Percentiles rank a stretch among this genome's conserved stretches.
These are phyloP conservation scores for Scutellaria barbata DNA, from an alignment of 257 asterid genomes.

Conservation along the genomic window DNA sequence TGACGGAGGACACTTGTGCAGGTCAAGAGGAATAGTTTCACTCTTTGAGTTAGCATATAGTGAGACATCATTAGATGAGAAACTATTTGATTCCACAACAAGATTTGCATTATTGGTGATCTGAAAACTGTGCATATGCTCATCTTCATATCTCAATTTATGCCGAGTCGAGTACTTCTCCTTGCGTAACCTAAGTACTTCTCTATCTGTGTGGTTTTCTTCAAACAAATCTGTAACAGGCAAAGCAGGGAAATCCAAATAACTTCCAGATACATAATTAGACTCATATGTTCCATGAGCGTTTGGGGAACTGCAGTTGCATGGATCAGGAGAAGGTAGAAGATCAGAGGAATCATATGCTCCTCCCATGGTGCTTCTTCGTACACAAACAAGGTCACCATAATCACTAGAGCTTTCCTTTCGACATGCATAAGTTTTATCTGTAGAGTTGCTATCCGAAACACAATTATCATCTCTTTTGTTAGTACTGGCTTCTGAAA, in stretches of 20 bases:
- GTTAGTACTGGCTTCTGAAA: constrained; percentile 51
- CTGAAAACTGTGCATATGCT: constrained; percentile 83
- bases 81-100: constrained; percentile 68
- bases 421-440: constrained; percentile 48
- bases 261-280: constrained; percentile 50
- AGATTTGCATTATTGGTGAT: constrained; percentile 84
- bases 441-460: constrained; percentile 50
- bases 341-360: constrained; percentile 69
- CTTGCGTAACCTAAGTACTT: constrained; percentile 55
- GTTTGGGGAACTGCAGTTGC: constrained; percentile 50
- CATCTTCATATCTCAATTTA: constrained; percentile 68
- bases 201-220: constrained; percentile 52
- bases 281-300: constrained; percentile 54
- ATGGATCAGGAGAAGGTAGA: constrained; percentile 58
- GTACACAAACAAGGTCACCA: constrained; percentile 70
- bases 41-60: constrained; percentile 49
- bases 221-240: constrained; percentile 83
- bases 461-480: constrained; percentile 46
- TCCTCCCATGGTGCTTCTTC: constrained; percentile 61
- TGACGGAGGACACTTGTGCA: constrained; percentile 51
- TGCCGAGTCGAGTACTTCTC: constrained; percentile 53
- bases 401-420: constrained; percentile 65
- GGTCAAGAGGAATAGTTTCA: constrained; percentile 46
- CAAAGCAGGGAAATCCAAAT: constrained; percentile 84
- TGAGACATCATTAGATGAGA: constrained; percentile 51